Evolutionary conservation across 495 filamentous ascomycete species (phyloP), one percentile per base, ranked within the genome.

Genomic region (Cercophora scortea): DNA sequence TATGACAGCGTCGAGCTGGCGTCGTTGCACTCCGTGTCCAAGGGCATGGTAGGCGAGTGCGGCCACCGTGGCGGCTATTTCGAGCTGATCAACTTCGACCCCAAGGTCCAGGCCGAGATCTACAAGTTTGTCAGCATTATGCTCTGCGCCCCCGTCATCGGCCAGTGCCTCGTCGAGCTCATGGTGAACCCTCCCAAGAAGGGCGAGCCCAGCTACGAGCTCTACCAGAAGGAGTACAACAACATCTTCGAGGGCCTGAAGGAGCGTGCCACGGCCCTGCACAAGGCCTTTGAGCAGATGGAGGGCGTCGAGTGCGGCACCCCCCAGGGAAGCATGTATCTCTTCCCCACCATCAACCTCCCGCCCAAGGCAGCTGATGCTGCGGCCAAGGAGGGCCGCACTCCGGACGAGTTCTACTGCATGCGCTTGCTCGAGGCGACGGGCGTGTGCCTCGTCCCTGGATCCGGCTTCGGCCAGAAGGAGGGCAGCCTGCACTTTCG

Each of bases 21-120:
- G 18, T 94, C 86, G 9, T 76, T 93, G 40, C 88, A 93, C 75
- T 89, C 85, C 58, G 75, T 86, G 52, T 93, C 88, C 55, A 97
- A 97, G 81, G 92, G 92, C 60, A 96, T 97, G 91, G 88, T 96
- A 10, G 92, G 92, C 60, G 92, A 97, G 73, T 97, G 92, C 64
- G 94, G 93, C 39, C 93, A 98, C 71, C 88, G 93, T 40, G 94
- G 90, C 55, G 93, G 93, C 45, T 98, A 93, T 75, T 97, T 96
- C 65, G 93, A 98, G 72, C 80, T 98, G 50, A 79, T 87, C 50
- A 87, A 87, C 52, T 97, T 98, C 69, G 84, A 93, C 66, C 78
- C 83, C 11, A 76, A 84, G 60, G 94, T 98, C 51, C 82, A 84
- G 53, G 90, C 84, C 48, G 87, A 97, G 77, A 90, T 98, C 68